Percentiles rank a stretch among this genome's conserved stretches.
phyloP scores from a whole-genome alignment of 176 grass and related monocot species.

The Themeda triandra region DNA sequence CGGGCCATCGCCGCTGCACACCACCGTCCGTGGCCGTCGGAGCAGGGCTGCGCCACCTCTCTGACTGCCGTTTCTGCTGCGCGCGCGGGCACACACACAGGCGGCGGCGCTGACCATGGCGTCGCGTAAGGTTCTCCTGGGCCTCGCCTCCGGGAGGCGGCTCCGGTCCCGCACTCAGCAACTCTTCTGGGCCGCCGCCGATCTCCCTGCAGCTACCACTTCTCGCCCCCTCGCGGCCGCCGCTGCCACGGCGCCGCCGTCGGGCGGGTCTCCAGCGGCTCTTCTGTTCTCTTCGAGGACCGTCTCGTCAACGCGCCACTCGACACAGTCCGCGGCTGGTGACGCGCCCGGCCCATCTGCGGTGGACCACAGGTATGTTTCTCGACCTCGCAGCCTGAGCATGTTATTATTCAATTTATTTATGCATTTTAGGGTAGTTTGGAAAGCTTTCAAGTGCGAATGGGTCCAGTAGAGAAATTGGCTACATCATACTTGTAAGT shows the following conservation, averaged over 20 bases:
- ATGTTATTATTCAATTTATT: not conserved
- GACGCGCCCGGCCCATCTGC: constrained; percentile 34
- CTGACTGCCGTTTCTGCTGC: not conserved
- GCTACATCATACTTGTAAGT: not conserved
- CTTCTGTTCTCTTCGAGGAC: constrained; percentile 16
- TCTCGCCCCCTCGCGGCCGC: not conserved
- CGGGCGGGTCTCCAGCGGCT: not conserved
- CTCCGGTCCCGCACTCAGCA: not conserved
- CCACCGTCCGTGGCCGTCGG: not conserved
- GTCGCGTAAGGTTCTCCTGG: constrained; percentile 2
- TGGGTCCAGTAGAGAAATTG: not conserved
- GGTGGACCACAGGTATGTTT: constrained; percentile 48
- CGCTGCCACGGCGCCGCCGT: not conserved
- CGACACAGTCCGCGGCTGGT: not conserved
- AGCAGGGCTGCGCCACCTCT: not conserved
- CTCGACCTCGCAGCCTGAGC: not conserved
- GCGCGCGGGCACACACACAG: too few species aligned
- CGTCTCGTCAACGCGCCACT: constrained; percentile 48
- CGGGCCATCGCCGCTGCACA: not conserved
- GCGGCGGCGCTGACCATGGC: constrained; percentile 23
- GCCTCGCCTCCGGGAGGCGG: not conserved
- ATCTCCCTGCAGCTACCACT: constrained; percentile 31
- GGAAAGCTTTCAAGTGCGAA: not conserved
- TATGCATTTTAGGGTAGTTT: not conserved
- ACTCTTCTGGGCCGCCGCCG: not conserved